phyloP scores from a whole-genome alignment of 2,329 filamentous ascomycete genomes.

The Ophiostoma ulmi region DNA sequence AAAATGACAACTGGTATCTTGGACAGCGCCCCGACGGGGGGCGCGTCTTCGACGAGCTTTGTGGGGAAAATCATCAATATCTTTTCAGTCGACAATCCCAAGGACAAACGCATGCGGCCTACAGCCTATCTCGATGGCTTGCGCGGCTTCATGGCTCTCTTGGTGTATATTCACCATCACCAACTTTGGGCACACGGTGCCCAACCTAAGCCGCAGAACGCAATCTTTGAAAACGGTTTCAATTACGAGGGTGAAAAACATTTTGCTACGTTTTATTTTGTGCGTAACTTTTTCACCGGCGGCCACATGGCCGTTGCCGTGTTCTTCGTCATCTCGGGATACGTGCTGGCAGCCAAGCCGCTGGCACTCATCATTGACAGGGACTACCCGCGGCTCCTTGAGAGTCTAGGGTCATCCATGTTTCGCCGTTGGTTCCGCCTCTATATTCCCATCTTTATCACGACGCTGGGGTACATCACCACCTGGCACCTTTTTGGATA shows the following conservation, averaged over 20 bases:
- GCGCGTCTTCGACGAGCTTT: background rate
- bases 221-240: slow-evolving; percentile 49
- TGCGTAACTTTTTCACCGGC: slow-evolving; percentile 57
- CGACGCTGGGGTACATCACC: slow-evolving; percentile 50
- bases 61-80: background rate
- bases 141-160: slow-evolving; percentile 60
- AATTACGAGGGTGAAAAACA: slow-evolving; percentile 46
- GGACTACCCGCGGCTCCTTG: slow-evolving; percentile 40
- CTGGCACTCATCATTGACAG: slow-evolving; percentile 43
- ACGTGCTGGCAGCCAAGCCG: slow-evolving; percentile 50
- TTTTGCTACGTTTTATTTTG: slow-evolving; percentile 49
- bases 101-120: slow-evolving; percentile 36
- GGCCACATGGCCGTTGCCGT: slow-evolving; percentile 56
- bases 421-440: slow-evolving; percentile 48
- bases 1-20: background rate
- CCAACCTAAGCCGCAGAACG: slow-evolving; percentile 30
- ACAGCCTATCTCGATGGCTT: slow-evolving; percentile 63
- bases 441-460: slow-evolving; percentile 48
- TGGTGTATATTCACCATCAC: slow-evolving; percentile 62
- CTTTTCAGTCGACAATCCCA: background rate
- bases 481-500: slow-evolving; percentile 51
- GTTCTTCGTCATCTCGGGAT: slow-evolving; percentile 49
- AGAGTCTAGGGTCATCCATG: slow-evolving; percentile 44
- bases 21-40: background rate
- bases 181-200: slow-evolving; percentile 51